Evolutionary conservation across 2,329 filamentous ascomycete species (phyloP), one percentile per base, ranked within the genome.

Genomic region (Anisogramma anomala): DNA sequence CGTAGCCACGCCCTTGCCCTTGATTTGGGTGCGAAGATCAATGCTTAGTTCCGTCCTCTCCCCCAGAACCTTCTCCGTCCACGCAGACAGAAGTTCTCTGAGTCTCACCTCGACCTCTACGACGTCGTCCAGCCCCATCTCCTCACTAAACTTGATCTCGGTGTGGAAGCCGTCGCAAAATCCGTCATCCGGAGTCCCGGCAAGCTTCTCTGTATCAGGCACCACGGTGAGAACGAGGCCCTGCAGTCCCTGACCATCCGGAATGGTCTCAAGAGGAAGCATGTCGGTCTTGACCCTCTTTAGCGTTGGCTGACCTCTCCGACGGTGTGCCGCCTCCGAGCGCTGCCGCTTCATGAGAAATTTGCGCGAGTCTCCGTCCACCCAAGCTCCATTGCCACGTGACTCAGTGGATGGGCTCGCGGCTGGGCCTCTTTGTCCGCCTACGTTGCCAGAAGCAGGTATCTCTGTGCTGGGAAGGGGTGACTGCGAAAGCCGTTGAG

Each of bases 211-310:
- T 3, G 25, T 18, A 25, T 43, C 39, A 8, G 37, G 26, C 8
- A 25, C 17, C 25, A 53, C 8, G 6, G 33, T 43, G 27, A 53
- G 33, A 30, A 43, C 28, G 18, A 55, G 39, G 9, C 35, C 26
- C 9, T 43, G 37, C 5, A 50, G 50, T 23, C 46, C 36, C 7
- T 33, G 41, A 2, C 30, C 35, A 2, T 34, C 27, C 3, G 52
- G 47, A 6, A 48, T 49, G 2, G 37, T 49, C 34, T 55, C 54
- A 6, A 55, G 48, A 14, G 55, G 54, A 19, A 55, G 39, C 15
- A 41, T 43, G 20, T 53, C 48, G 7, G 50, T 55, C 33, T 43
- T 51, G 9, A 47, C 35, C 11, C 53, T 47, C 31, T 46, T 48
- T 15, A 39, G 42, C 26, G 44, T 49, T 36, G 44, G 52, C 6